phyloP scores from a whole-genome alignment of 345 rosid species.

The Citrus maxima region DNA sequence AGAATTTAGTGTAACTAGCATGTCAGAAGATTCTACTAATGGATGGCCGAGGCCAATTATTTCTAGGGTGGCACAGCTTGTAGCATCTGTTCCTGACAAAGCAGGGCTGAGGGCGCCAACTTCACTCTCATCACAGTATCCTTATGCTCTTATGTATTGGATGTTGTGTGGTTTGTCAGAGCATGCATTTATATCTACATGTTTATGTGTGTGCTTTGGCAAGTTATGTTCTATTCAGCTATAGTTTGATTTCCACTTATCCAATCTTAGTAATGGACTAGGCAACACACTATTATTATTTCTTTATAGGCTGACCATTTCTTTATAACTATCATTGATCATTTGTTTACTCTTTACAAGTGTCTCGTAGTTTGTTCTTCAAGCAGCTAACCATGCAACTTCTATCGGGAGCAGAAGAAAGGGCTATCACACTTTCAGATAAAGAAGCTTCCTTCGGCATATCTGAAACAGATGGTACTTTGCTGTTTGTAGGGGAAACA shows the following conservation, averaged over 20 bases:
- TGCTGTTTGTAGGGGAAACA: constrained; percentile 61
- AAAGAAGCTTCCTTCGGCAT: constrained; percentile 15
- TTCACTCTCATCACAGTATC: constrained; percentile 88
- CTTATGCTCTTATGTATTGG: constrained; percentile 34
- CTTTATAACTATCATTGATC: constrained; percentile 10
- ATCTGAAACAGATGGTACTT: constrained; percentile 30
- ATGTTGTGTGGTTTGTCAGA: not conserved
- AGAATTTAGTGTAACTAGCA: constrained; percentile 40
- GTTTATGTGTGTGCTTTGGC: constrained; percentile 1
- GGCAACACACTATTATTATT: not conserved
- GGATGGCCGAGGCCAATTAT: constrained; percentile 38
- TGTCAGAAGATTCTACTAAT: constrained; percentile 22
- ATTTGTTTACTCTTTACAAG: constrained; percentile 44
- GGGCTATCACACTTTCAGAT: constrained; percentile 18
- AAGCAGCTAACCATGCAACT: constrained; percentile 69
- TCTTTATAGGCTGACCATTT: constrained; percentile 4
- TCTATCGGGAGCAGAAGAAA: constrained; percentile 45
- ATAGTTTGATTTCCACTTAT: not conserved
- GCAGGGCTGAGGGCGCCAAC: constrained; percentile 55
- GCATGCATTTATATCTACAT: not conserved
- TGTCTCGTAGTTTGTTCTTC: constrained; percentile 62
- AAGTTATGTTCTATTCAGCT: not conserved
- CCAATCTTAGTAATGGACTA: not conserved
- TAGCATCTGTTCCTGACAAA: constrained; percentile 91
- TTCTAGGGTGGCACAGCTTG: constrained; percentile 65